Base-by-base conservation (phyloP, 257 asterid species). In the Solanum appendiculatum region DNA sequence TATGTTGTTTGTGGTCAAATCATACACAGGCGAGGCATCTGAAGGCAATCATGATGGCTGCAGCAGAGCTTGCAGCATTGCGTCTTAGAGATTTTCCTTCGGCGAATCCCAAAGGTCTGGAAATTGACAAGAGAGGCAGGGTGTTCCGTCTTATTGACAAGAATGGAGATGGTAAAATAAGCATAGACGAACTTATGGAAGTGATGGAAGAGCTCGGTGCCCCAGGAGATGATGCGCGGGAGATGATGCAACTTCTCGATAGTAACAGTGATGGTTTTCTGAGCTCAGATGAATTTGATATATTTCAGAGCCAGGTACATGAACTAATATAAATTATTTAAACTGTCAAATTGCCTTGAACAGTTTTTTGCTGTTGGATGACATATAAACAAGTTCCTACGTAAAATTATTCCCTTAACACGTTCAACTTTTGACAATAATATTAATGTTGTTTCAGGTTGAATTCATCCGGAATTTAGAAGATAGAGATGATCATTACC, bases 171-270 rank as follows among this genome's bases (percentile, higher is more conserved):
- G 99, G 98, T 73, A 97, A 92, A 88, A 93, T 95, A 92, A 94
- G 98, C 91, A 94, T 96, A 25, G 98, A 94, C 85, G 99, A 96
- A 87, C 99, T 96, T 89, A 96, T 92, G 95, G 98, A 96, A 89
- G 95, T 95, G 69, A 96, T 96, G 98, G 98, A 94, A 87, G 98
- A 96, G 91, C 94, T 96, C 7, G 98, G 99, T 86, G 99, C 98
- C 84, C 91, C 91, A 87, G 98, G 96, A 77, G 99, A 95, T 68
- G 99, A 96, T 92, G 99, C 99, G 21, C 90, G 94, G 86, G 98
- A 96, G 93, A 96, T 96, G 98, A 96, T 96, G 99, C 91, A 90
- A 84, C 93, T 96, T 82, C 95, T 96, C 33, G 99, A 96, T 92
- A 90, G 98, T 46, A 96, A 96, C 64, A 93, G 90, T 88, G 99